Percentiles rank a stretch among this genome's conserved stretches.
Evolutionary conservation across 768 basidiomycete species (phyloP).

Genomic region (Boletus bicolor): DNA sequence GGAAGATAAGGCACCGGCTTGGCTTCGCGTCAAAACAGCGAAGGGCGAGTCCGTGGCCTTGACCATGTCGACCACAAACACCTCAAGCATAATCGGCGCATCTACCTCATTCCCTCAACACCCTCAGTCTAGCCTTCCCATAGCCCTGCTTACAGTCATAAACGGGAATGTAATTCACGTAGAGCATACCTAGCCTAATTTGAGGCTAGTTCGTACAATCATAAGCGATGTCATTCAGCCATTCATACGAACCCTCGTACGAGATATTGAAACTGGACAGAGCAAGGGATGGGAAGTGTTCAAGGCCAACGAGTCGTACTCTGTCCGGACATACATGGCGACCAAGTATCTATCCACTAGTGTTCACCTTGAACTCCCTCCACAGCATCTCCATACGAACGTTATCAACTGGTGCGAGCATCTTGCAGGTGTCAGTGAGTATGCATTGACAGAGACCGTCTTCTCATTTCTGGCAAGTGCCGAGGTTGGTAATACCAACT

Average conservation of each 20-base stretch:
- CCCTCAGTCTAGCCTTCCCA: too few relatives aligned
- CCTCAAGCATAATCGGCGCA: too few relatives aligned
- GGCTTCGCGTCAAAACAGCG: too few relatives aligned
- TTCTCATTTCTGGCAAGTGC: not conserved
- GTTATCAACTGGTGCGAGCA: conserved; percentile 29
- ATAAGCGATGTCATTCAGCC: conserved; percentile 1
- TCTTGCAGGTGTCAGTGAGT: not conserved
- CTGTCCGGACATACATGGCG: conserved; percentile 23
- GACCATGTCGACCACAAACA: too few relatives aligned
- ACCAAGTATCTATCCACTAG: conserved; percentile 20
- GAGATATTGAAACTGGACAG: conserved; percentile 17
- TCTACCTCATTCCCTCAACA: too few relatives aligned
- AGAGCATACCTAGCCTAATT: too few relatives aligned
- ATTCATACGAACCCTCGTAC: conserved; percentile 17
- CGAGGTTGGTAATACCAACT: not conserved
- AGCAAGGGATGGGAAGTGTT: conserved; percentile 27
- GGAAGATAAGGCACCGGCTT: too few relatives aligned
- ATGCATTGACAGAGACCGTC: not conserved
- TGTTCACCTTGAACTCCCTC: conserved; percentile 13
- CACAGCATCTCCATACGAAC: conserved; percentile 10
- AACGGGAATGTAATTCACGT: too few relatives aligned
- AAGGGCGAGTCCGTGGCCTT: too few relatives aligned
- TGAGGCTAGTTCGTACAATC: too few relatives aligned
- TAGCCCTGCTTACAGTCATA: too few relatives aligned
- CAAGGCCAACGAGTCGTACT: conserved; percentile 25